A percentile compares a stretch with the other conserved stretches of the same genome.
Conservation (phyloP, 1,139 yeast species). For the Hyphopichia buzzinii region DNA sequence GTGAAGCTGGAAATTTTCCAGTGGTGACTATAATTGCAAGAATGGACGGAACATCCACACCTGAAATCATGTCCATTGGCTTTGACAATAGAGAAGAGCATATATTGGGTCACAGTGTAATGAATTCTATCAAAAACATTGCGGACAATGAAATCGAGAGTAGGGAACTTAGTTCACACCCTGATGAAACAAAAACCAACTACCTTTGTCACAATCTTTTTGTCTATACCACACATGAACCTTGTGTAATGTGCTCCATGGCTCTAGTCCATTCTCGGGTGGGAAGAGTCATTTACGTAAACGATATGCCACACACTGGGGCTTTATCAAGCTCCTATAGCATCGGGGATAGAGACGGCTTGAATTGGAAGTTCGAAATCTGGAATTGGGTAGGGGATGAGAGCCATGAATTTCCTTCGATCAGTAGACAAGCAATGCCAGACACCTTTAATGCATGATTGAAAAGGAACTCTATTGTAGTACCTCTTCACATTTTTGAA, state of each 20-base stretch:
- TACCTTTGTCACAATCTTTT: conserved; percentile 77
- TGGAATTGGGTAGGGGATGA: conserved; percentile 58
- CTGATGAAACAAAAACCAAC: conserved; percentile 13
- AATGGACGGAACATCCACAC: conserved; percentile 2
- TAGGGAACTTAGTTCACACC: conserved; percentile 16
- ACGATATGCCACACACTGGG: conserved; percentile 33
- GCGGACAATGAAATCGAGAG: conserved; percentile 48
- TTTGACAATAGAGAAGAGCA: conserved; percentile 22
- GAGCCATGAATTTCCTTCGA: conserved; percentile 11
- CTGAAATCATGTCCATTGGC: conserved; percentile 19
- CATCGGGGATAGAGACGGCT: conserved; percentile 65
- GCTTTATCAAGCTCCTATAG: conserved; percentile 67
- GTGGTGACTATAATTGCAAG: conserved; percentile 23
- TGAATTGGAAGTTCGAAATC: conserved; percentile 80
- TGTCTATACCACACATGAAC: conserved; percentile 91
- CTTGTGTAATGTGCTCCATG: conserved; percentile 97
- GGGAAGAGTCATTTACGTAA: conserved; percentile 61
- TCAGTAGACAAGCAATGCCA: background rate
- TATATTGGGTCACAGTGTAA: conserved; percentile 70
- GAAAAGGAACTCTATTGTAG: background rate
- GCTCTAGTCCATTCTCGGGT: conserved; percentile 91
- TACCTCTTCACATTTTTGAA: conserved; percentile 9
- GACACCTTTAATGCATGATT: conserved; percentile 1
- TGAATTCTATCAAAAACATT: conserved; percentile 63
- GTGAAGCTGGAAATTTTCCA: conserved; percentile 1